These are phyloP conservation scores for Blastocystis sp. DNA, from an alignment of 352 stramenopile species.

Conservation along the genomic window DNA sequence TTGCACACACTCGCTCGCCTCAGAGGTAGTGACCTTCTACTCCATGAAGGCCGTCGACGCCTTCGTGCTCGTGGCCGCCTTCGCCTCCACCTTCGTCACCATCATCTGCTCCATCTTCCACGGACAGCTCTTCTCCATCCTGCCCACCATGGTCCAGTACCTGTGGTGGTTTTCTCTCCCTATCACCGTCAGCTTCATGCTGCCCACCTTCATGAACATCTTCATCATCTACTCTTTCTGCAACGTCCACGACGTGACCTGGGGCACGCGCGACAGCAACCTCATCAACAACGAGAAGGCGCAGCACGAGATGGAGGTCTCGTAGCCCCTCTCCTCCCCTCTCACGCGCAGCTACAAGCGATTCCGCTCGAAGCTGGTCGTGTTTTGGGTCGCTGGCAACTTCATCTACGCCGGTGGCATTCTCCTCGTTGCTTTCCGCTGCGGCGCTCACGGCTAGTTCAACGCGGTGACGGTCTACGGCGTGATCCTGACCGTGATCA, in stretches of 20 bases:
- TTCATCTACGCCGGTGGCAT: conserved; percentile 71
- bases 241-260: conserved; percentile 72
- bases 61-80: conserved; percentile 61
- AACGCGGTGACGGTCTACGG: conserved; percentile 59
- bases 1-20: background rate
- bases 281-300: conserved; percentile 71
- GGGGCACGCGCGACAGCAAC: conserved; percentile 71
- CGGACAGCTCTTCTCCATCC: conserved; percentile 64
- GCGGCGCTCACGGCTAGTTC: conserved; percentile 18
- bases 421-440: conserved; percentile 55
- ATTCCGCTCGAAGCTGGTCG: conserved; percentile 71
- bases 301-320: conserved; percentile 71
- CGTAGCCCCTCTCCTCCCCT: conserved; percentile 6
- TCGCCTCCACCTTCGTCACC: conserved; percentile 64
- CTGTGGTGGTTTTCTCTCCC: background rate
- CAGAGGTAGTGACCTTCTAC: conserved; percentile 63
- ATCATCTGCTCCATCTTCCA: conserved; percentile 66
- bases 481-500: conserved; percentile 60
- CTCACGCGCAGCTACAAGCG: conserved; percentile 62
- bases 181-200: conserved; percentile 57
- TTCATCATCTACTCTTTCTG: conserved; percentile 73
- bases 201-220: conserved; percentile 73
- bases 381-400: conserved; percentile 71
- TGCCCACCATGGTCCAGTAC: conserved; percentile 68
- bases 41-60: conserved; percentile 42